Evolutionary conservation across 345 rosid genomes (phyloP).

Genomic region (Boechera divaricarpa): DNA sequence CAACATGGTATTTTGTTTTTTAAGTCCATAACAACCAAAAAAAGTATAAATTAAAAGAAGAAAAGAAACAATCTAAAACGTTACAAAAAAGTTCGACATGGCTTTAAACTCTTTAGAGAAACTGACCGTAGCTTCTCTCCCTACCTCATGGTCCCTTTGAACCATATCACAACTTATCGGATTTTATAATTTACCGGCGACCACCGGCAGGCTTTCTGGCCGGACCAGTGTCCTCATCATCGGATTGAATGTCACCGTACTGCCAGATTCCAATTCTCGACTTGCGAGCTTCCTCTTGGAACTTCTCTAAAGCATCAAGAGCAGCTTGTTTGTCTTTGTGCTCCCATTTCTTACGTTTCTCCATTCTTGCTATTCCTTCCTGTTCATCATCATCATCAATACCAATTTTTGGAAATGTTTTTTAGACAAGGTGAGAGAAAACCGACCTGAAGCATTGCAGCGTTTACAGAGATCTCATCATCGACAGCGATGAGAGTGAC

Average conservation of each 20-base stretch:
- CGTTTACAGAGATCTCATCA: constrained; percentile 81
- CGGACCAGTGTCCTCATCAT: constrained; percentile 84
- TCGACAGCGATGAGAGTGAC: constrained; percentile 81
- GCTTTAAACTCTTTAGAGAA: constrained; percentile 34
- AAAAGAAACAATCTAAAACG: constrained; percentile 22
- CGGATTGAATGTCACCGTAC: constrained; percentile 91
- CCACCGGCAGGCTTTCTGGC: constrained; percentile 68
- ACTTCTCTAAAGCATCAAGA: constrained; percentile 71
- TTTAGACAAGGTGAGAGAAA: background rate
- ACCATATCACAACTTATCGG: constrained; percentile 31
- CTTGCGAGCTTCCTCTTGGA: constrained; percentile 81
- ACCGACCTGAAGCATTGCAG: constrained; percentile 86
- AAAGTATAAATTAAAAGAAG: constrained; percentile 19
- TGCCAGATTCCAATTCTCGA: constrained; percentile 83
- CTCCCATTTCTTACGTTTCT: constrained; percentile 85
- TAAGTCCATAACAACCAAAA: constrained; percentile 15
- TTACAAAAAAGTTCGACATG: constrained; percentile 34
- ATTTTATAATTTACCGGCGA: constrained; percentile 36
- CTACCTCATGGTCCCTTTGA: constrained; percentile 40
- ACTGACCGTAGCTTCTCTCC: constrained; percentile 31
- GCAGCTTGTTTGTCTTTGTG: constrained; percentile 63
- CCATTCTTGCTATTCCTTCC: constrained; percentile 95
- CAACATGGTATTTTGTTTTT: constrained; percentile 32
- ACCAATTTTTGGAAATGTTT: background rate
- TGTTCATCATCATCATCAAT: constrained; percentile 40